Conservation (phyloP, 805 yeast species). For the Candida silvicultrix region DNA sequence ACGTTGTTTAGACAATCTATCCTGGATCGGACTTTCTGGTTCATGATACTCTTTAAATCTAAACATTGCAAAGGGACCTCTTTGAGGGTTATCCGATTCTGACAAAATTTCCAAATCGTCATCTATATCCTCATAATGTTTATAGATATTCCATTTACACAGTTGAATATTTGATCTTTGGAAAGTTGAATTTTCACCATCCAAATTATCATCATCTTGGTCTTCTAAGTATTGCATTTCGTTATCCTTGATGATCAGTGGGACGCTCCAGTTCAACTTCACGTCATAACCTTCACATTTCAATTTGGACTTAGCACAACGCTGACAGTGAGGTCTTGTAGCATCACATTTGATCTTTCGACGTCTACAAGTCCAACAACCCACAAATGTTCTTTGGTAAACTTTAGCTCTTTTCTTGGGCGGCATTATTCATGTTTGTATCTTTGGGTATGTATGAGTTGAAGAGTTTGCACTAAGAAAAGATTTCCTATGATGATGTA, state of each 20-base stretch:
- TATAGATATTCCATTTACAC: constrained; percentile 19
- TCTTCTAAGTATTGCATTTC: constrained; percentile 24
- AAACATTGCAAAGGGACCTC: constrained; percentile 2
- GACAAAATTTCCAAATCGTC: constrained; percentile 44
- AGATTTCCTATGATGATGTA: no score
- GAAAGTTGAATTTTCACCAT: constrained; percentile 35
- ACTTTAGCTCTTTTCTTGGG: constrained; percentile 9
- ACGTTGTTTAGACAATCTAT: no score
- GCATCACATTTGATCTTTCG: constrained; percentile 80
- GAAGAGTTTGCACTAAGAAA: no score
- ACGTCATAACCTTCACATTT: constrained; percentile 79
- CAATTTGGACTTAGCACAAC: constrained; percentile 60
- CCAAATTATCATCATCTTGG: constrained; percentile 24
- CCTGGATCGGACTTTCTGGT: no score
- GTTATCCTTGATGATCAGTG: constrained; percentile 37
- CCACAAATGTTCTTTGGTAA: constrained; percentile 51
- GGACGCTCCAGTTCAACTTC: constrained; percentile 66
- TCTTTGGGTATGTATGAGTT: background rate
- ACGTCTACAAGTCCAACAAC: constrained; percentile 87
- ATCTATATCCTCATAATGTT: constrained; percentile 73
- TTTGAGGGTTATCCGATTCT: constrained; percentile 23
- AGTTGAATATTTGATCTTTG: constrained; percentile 66
- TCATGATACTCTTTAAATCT: background rate
- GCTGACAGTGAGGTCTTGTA: constrained; percentile 56
- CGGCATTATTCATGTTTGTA: background rate